Conservation (phyloP, 2,329 filamentous ascomycete species). For the Colletotrichum sansevieriae region DNA sequence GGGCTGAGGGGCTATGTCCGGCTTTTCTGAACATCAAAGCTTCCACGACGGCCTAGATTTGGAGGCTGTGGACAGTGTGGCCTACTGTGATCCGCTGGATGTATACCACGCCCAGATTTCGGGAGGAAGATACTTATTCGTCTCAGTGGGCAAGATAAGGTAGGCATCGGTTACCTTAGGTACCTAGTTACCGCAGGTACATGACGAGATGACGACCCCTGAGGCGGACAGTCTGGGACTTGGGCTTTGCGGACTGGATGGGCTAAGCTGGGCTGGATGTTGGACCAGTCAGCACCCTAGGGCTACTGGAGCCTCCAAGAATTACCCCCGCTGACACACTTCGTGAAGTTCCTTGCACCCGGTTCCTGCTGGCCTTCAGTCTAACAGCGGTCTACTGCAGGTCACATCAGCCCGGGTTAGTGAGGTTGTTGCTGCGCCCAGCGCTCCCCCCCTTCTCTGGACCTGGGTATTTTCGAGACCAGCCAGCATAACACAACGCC, state of each 20-base stretch:
- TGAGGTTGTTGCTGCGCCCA: background rate
- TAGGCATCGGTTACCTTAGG: no score
- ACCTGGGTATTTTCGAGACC: background rate
- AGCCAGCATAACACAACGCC: constrained; percentile 5
- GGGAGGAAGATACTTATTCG: no score
- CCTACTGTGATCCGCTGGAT: background rate
- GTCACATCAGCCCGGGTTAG: background rate
- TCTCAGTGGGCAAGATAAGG: no score
- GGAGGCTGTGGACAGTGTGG: background rate
- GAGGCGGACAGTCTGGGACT: background rate
- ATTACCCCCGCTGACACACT: no score
- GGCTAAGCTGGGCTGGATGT: constrained; percentile 13
- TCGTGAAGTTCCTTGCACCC: background rate
- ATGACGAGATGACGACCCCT: constrained; percentile 8
- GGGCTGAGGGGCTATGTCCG: background rate
- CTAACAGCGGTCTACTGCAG: background rate
- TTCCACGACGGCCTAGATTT: background rate
- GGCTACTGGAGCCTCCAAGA: no score
- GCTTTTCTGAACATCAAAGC: background rate
- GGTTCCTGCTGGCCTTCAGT: background rate
- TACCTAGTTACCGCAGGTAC: background rate
- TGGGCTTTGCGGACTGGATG: constrained; percentile 15
- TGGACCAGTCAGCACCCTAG: background rate
- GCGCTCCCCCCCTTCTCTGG: background rate
- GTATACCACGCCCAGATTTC: background rate